Base-by-base conservation (phyloP, 2,329 filamentous ascomycete species). In the Hypomyces perniciosus region DNA sequence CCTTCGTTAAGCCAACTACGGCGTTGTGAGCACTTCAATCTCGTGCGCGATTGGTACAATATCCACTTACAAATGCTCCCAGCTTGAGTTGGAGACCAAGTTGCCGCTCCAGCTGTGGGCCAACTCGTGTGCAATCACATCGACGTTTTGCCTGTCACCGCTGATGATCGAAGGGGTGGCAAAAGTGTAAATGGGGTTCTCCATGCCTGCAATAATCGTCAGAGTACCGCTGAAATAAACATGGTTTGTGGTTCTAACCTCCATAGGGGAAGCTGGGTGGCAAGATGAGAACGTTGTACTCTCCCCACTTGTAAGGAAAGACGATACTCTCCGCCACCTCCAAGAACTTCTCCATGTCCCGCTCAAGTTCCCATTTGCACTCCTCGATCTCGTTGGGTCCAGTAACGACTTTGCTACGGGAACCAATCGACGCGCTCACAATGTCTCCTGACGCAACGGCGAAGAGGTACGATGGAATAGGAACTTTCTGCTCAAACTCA, bases 121-220 rank as follows among this genome's bases (percentile, higher is more conserved):
- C 56, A 86, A 62, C 78, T 83, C 91, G 66, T 96, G 93, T 2
- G 93, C 93, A 68, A 99, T 95, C 20, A 97, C 92, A 65, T 97
- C 92, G 20, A 97, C 83, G 59, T 97, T 97, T 64, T 96, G 86
- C 40, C 86, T 80, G 62, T 92, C 88, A 44, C 92, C 92, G 51
- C 87, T 93, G 63, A 99, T 90, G 59, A 97, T 86, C 34, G 90
- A 95, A 2, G 92, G 92, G 1, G 93, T 97, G 1, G 91, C 92
- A 66, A 95, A 97, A 0, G 93, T 97, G 71, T 88, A 96, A 48
- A 96, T 84, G 0, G 91, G 91, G 65, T 96, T 96, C 68, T 95
- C 90, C 86, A 90, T 90, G 55, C 84, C 83, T 78, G 50, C 4
- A 58, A 61, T 33, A 35, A 33, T 8, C 2, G 1, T 50, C n/a